Conservation (phyloP, 495 filamentous ascomycete species). For the Aspergillus avenaceus region DNA sequence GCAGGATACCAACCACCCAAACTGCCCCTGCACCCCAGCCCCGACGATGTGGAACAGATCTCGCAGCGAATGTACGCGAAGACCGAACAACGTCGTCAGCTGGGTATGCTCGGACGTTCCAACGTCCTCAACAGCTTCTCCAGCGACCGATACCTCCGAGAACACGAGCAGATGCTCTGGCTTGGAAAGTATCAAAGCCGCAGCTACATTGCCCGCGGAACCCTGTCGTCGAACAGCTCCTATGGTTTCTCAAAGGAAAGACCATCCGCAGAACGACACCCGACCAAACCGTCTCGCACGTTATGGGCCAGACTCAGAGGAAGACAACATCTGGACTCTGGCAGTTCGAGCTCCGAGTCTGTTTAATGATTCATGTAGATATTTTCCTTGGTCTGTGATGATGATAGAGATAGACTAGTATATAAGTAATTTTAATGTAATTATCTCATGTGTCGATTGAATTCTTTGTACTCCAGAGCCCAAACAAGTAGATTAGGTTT, state of each 20-base stretch:
- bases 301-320: neutral
- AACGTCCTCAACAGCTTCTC: conserved; percentile 60
- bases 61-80: conserved; percentile 60
- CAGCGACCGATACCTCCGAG: conserved; percentile 59
- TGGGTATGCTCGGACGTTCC: conserved; percentile 56
- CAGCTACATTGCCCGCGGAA: conserved; percentile 12
- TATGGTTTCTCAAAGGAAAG: conserved; percentile 4
- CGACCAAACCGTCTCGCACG: neutral
- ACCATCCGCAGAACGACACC: neutral
- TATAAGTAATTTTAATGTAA: too few species aligned
- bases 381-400: too few species aligned
- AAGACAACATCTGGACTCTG: neutral
- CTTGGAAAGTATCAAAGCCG: conserved; percentile 44
- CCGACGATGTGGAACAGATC: conserved; percentile 49
- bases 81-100: conserved; percentile 50
- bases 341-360: neutral
- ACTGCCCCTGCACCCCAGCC: conserved; percentile 45
- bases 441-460: too few species aligned
- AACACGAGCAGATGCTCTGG: conserved; percentile 70
- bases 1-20: conserved; percentile 49
- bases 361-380: neutral
- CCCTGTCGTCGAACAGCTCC: conserved; percentile 2
- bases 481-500: too few species aligned
- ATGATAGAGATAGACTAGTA: neutral
- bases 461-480: too few species aligned